Conservation (phyloP, 768 basidiomycete species). For the Dentipellis fragilis region DNA sequence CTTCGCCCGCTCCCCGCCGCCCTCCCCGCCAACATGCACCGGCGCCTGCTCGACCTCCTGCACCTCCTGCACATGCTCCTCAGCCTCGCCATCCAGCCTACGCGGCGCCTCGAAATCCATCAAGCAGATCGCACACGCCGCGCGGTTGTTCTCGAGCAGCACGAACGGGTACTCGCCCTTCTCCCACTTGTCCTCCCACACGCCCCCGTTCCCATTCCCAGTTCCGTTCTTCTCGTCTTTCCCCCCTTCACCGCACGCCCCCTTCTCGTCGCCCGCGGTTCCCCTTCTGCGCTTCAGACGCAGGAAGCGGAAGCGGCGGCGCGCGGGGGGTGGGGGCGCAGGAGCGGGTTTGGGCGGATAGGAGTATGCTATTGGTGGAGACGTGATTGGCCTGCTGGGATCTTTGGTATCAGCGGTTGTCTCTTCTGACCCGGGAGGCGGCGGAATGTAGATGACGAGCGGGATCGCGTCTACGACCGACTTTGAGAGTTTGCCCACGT, state of each 20-base stretch:
- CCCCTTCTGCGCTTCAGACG: neutral
- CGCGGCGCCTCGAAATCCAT: slow-evolving; percentile 69
- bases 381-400: neutral
- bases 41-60: slow-evolving; percentile 18
- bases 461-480: slow-evolving; percentile 71
- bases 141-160: slow-evolving; percentile 70
- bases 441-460: slow-evolving; percentile 77
- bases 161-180: slow-evolving; percentile 73
- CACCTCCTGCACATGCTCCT: neutral
- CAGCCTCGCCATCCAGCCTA: slow-evolving; percentile 11
- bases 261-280: neutral
- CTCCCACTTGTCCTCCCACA: slow-evolving; percentile 78
- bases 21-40: slow-evolving; percentile 20
- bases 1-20: slow-evolving; percentile 29
- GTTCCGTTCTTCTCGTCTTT: slow-evolving; percentile 12
- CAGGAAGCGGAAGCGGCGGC: slow-evolving; percentile 43
- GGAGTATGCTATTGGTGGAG: slow-evolving; percentile 26
- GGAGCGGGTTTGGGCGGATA: slow-evolving; percentile 48
- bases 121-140: slow-evolving; percentile 76
- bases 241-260: neutral
- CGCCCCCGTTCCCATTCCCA: slow-evolving; percentile 17
- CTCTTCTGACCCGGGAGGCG: slow-evolving; percentile 45
- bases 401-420: slow-evolving; percentile 18
- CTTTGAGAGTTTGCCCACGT: slow-evolving; percentile 66
- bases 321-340: slow-evolving; percentile 16